phyloP scores from a whole-genome alignment of 2,329 filamentous ascomycete genomes.

The Taxawa tesnikishii region DNA sequence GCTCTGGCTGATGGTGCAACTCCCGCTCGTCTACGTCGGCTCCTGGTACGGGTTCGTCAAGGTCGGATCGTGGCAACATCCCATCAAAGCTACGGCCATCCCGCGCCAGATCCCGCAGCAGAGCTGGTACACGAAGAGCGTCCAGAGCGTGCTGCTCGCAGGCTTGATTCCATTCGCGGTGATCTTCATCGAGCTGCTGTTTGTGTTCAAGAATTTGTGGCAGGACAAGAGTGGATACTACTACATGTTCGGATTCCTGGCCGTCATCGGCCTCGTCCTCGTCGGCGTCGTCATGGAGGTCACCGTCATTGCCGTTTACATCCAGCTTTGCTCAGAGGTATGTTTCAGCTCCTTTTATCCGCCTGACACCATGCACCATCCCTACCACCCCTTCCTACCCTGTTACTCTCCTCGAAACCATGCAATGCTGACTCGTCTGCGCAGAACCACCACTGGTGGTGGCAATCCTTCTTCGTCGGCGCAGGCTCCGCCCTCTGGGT shows the following conservation, averaged over 20 bases:
- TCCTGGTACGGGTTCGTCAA: slow-evolving; percentile 64
- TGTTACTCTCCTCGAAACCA: too few relatives aligned
- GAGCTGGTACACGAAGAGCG: slow-evolving; percentile 59
- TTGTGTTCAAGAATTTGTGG: slow-evolving; percentile 79
- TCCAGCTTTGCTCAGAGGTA: slow-evolving; percentile 67
- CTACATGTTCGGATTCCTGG: slow-evolving; percentile 80
- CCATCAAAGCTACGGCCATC: slow-evolving; percentile 61
- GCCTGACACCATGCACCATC: too few relatives aligned
- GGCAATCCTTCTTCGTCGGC: slow-evolving; percentile 74
- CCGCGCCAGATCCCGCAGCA: slow-evolving; percentile 63
- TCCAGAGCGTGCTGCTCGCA: slow-evolving; percentile 55
- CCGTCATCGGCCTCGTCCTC: slow-evolving; percentile 59
- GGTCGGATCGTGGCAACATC: slow-evolving; percentile 62
- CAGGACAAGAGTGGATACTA: slow-evolving; percentile 87
- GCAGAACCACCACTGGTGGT: slow-evolving; percentile 82
- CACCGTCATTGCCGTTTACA: slow-evolving; percentile 71
- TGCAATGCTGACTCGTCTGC: too few relatives aligned
- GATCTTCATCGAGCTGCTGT: slow-evolving; percentile 76
- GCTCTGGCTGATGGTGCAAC: slow-evolving; percentile 76
- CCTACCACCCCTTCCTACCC: too few relatives aligned
- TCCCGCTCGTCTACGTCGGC: slow-evolving; percentile 71
- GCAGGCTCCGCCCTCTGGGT: slow-evolving; percentile 69
- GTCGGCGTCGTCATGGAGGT: slow-evolving; percentile 71
- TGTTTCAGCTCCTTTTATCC: too few relatives aligned
- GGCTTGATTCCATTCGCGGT: slow-evolving; percentile 77